Evolutionary conservation across 2,329 filamentous ascomycete species (phyloP), one percentile per base, ranked within the genome.

Genomic region (Alternaria sp.): DNA sequence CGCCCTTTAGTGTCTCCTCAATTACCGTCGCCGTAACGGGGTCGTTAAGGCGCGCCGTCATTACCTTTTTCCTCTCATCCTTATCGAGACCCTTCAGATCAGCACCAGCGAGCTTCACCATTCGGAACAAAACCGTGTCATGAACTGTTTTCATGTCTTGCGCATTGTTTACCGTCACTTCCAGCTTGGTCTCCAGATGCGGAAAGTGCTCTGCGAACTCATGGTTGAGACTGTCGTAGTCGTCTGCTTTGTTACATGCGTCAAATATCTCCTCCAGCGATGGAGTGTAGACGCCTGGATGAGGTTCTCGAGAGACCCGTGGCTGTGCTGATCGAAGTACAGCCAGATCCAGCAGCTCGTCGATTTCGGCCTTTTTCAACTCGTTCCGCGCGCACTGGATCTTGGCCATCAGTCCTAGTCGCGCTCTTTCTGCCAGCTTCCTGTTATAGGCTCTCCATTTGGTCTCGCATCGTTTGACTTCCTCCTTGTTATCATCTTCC

Each of bases 261-360:
- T 40, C 43, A 2, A 47, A 47, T n/a, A 65, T 50, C 21, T 45
- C 45, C 23, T 15, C 57, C 47, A 23, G 56, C 25, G 32, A 49
- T 7, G 32, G 26, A 17, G 4, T 23, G 19, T 7, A 44, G 43
- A 5, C 36, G 5, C 15, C 51, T 30, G n/a, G 52, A 21, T 15
- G 17, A 36, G 17, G 13, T 15, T 60, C 49, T 21, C 45, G 21
- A 6, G 40, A 51, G 0, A 45, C 59, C 32, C 46, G 60, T 13
- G 69, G 68, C 53, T 69, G 71, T 17, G 65, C 67, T 15, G 65
- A 57, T 49, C 69, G 72, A 6, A 62, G 59, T 6, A 64, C 45
- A 10, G 63, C 57, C 26, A 73, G 43, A 8, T 61, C 28, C 19
- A 67, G 67, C 45, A 71, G 7, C 1, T 66, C 70, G 3, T 53